Conservation (phyloP, 1,139 yeast genomes). For the Sugiyamaella japonica region DNA sequence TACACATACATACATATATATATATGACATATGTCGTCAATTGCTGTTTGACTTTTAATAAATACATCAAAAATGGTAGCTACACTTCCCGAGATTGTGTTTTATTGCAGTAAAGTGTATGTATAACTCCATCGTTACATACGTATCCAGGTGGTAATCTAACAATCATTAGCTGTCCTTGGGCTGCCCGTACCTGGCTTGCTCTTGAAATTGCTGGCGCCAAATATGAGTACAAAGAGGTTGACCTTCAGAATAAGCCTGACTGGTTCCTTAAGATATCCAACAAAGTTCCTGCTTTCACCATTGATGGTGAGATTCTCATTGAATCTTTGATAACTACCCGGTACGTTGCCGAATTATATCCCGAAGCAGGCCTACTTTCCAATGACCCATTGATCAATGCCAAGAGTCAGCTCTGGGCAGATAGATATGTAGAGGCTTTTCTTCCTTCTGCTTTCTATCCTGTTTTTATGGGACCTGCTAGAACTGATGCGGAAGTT, state of each 20-base stretch:
- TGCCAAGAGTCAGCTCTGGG: conserved; percentile 30
- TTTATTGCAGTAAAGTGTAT: conserved; percentile 1
- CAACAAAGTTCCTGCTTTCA: conserved; percentile 34
- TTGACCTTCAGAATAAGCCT: conserved; percentile 34
- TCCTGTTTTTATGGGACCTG: conserved; percentile 14
- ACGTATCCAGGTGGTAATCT: background rate
- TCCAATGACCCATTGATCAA: conserved; percentile 29
- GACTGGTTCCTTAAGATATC: conserved; percentile 34
- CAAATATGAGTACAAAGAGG: conserved; percentile 30
- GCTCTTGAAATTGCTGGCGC: conserved; percentile 32
- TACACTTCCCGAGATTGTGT: conserved; percentile 2
- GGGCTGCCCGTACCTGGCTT: conserved; percentile 36
- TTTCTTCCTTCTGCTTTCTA: conserved; percentile 8
- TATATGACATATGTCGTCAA: background rate
- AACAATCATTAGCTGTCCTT: conserved; percentile 27
- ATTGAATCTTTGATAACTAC: conserved; percentile 33
- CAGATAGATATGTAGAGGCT: conserved; percentile 30
- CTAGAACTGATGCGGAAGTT: conserved; percentile 13
- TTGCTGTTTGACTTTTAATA: no score
- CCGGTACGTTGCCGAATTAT: conserved; percentile 27
- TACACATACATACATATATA: no score
- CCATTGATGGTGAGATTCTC: conserved; percentile 29
- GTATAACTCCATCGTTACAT: background rate
- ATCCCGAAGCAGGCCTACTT: conserved; percentile 29
- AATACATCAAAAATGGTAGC: background rate